These are phyloP conservation scores for Helenozyma rhizophorensis DNA, from an alignment of 805 yeast genomes.

Conservation along the genomic window DNA sequence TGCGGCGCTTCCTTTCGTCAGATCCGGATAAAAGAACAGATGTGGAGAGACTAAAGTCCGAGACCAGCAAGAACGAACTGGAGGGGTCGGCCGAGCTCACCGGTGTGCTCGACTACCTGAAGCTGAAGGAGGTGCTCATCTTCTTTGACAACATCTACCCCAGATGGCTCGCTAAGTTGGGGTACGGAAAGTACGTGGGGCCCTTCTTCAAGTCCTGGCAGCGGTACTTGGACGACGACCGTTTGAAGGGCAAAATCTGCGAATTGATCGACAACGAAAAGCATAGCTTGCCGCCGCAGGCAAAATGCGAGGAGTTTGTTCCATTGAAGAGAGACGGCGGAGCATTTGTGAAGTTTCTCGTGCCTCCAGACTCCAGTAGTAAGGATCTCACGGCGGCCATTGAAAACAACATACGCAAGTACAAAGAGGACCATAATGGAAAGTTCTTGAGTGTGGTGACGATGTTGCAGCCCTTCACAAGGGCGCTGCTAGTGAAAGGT, in stretches of 20 bases:
- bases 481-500: constrained; percentile 77
- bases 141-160: constrained; percentile 37
- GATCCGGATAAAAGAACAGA: too few relatives aligned
- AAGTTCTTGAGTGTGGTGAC: constrained; percentile 8
- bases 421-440: constrained; percentile 9
- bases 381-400: constrained; percentile 53
- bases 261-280: constrained; percentile 9
- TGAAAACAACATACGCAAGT: constrained; percentile 38
- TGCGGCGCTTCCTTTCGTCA: too few relatives aligned
- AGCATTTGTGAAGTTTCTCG: constrained; percentile 74
- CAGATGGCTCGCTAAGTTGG: constrained; percentile 21
- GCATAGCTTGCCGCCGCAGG: constrained; percentile 28
- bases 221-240: constrained; percentile 11
- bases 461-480: constrained; percentile 30
- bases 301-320: constrained; percentile 52
- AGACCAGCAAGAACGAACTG: constrained; percentile 23
- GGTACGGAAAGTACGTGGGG: constrained; percentile 19
- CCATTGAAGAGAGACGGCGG: constrained; percentile 88
- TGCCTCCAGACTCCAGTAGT: constrained; percentile 48
- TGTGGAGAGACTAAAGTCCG: constrained; percentile 28
- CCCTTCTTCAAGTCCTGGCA: constrained; percentile 14
- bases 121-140: constrained; percentile 27
- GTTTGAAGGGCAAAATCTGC: constrained; percentile 17
- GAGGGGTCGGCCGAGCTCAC: constrained; percentile 35
- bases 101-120: constrained; percentile 36